Percentiles rank a stretch among this genome's conserved stretches.
Conservation (phyloP, 257 asterid species). For the Rhazya stricta region DNA sequence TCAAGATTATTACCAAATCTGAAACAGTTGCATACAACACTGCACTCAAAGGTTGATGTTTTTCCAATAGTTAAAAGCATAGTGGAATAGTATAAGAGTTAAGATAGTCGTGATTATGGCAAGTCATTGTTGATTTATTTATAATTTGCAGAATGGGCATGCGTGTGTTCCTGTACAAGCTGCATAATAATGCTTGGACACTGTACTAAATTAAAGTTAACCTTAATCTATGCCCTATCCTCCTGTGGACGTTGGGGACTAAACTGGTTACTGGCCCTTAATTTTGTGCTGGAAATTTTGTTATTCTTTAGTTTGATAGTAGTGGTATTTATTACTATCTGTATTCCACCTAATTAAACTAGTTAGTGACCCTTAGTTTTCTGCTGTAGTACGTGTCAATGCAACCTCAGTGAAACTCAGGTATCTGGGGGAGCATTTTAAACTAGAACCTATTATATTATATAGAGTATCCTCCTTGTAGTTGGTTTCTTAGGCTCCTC, state of each 20-base stretch:
- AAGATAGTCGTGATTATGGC: background rate
- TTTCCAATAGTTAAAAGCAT: background rate
- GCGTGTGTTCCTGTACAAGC: background rate
- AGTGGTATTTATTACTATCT: background rate
- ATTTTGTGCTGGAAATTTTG: background rate
- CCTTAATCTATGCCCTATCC: background rate
- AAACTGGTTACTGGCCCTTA: background rate
- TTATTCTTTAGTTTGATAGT: background rate
- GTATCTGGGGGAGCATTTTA: background rate
- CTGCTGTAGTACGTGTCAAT: background rate
- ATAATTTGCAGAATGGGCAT: background rate
- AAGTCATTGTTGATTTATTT: background rate
- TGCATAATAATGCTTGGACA: background rate
- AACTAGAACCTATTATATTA: no score
- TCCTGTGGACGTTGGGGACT: background rate
- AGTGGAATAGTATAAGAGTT: background rate
- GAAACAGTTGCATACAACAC: constrained; percentile 76
- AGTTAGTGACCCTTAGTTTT: background rate
- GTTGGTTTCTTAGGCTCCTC: no score
- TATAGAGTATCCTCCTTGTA: background rate
- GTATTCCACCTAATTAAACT: background rate
- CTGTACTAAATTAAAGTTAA: background rate
- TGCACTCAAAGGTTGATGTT: constrained; percentile 64
- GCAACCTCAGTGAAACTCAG: background rate
- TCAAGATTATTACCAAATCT: constrained; percentile 72